A percentile compares a stretch with the other conserved stretches of the same genome.
phyloP scores from a whole-genome alignment of 371 early-diverging fungal genomes.

The Apophysomyces variabilis region DNA sequence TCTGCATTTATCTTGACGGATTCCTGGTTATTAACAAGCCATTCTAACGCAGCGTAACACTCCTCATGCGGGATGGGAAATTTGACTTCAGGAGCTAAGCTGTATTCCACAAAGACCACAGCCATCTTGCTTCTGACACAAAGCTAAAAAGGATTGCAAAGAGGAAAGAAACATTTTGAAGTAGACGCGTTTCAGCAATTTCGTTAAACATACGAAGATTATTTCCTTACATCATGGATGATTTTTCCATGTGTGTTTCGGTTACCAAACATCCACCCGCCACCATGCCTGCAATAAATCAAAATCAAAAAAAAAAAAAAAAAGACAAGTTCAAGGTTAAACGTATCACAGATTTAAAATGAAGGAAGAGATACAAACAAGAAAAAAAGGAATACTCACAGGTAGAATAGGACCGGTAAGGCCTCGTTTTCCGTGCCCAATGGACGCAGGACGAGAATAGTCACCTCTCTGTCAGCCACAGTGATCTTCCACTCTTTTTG shows the following conservation, averaged over 20 bases:
- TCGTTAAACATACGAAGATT: neutral
- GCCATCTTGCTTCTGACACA: conserved; percentile 9
- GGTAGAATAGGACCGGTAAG: conserved; percentile 24
- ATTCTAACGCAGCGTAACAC: conserved; percentile 12
- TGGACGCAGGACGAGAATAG: conserved; percentile 19
- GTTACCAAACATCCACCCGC: conserved; percentile 24
- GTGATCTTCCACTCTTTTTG: neutral
- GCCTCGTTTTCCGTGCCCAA: conserved; percentile 18
- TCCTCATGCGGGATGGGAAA: conserved; percentile 20
- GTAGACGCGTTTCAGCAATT: neutral
- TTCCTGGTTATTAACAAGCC: conserved; percentile 18
- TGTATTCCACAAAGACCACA: conserved; percentile 20
- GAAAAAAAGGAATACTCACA: conserved; percentile 14
- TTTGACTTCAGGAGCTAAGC: conserved; percentile 17
- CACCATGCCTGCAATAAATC: conserved; percentile 14
- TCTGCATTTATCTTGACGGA: conserved; percentile 17
- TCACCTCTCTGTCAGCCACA: neutral
- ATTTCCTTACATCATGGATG: conserved; percentile 24
- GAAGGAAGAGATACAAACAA: neutral
- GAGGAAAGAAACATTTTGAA: neutral
- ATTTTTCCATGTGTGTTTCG: conserved; percentile 19
- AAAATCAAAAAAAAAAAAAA: no score
- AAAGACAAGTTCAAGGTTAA: neutral
- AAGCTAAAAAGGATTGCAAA: neutral
- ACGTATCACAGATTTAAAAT: neutral